Percentiles rank a stretch among this genome's conserved stretches.
phyloP scores from a whole-genome alignment of 2,329 filamentous ascomycete genomes.

The Trichoderma aggressivum region DNA sequence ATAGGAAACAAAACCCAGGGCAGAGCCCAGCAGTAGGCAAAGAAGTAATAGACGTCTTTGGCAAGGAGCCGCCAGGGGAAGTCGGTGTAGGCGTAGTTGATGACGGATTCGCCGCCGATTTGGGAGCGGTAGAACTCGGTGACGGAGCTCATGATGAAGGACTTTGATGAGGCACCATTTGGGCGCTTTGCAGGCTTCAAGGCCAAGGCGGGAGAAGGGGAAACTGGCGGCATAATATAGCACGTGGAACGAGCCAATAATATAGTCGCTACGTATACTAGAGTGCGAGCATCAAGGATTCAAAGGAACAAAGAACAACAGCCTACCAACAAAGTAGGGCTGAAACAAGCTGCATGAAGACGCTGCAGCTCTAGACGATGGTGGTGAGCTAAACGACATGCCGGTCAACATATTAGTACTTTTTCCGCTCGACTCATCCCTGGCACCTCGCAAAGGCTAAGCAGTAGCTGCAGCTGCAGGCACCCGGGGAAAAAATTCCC shows the following conservation, averaged over 20 bases:
- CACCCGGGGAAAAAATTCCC: neutral
- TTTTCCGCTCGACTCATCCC: constrained; percentile 2
- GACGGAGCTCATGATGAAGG: constrained; percentile 28
- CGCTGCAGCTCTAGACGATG: neutral
- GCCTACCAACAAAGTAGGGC: neutral
- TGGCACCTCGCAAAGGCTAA: neutral
- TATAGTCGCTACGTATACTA: neutral
- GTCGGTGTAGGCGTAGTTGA: constrained; percentile 60
- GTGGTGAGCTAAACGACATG: constrained; percentile 1
- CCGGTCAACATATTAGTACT: constrained; percentile 8
- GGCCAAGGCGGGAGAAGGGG: neutral
- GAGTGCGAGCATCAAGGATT: neutral
- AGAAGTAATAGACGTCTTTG: constrained; percentile 55
- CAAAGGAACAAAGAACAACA: neutral
- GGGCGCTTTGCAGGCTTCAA: neutral
- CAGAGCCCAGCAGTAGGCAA: constrained; percentile 52
- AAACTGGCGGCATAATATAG: neutral
- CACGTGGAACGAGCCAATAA: neutral
- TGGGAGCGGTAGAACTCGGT: constrained; percentile 58
- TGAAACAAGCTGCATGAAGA: constrained; percentile 5
- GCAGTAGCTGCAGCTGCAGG: constrained; percentile 1
- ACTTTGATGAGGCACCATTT: neutral
- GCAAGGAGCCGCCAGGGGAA: constrained; percentile 48
- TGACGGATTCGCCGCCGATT: constrained; percentile 54
- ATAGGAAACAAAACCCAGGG: constrained; percentile 61